Percentiles rank a stretch among this genome's conserved stretches.
Conservation (phyloP, 768 basidiomycete species). For the Termitomyces heimii region DNA sequence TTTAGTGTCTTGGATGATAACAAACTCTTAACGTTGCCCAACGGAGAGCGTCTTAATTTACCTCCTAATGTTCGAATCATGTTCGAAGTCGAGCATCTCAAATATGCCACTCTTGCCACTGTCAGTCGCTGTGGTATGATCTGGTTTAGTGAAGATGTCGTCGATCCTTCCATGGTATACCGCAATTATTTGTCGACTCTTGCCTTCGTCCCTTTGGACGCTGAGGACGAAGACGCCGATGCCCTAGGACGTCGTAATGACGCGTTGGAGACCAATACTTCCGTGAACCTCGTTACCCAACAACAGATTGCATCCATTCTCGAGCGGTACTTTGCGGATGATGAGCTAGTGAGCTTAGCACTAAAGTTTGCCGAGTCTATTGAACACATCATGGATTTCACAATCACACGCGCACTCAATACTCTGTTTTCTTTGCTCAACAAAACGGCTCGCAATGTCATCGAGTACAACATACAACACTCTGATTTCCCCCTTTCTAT, state of each 20-base stretch:
- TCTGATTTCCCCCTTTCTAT: conserved; percentile 85
- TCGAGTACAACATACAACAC: conserved; percentile 94
- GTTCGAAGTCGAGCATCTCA: conserved; percentile 98
- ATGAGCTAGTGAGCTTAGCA: conserved; percentile 76
- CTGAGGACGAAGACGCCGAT: conserved; percentile 83
- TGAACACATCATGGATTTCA: conserved; percentile 99
- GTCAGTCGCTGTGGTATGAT: conserved; percentile 99
- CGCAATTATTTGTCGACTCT: conserved; percentile 81
- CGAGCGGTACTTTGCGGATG: conserved; percentile 76
- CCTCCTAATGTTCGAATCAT: conserved; percentile 97
- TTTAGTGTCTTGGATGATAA: conserved; percentile 96
- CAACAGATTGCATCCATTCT: conserved; percentile 68
- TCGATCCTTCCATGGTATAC: conserved; percentile 89
- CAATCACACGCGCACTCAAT: conserved; percentile 82
- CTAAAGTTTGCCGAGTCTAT: conserved; percentile 77
- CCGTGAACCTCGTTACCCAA: conserved; percentile 67
- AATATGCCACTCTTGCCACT: conserved; percentile 94
- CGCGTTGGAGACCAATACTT: conserved; percentile 42
- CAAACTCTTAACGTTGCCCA: conserved; percentile 93
- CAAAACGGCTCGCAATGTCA: conserved; percentile 88
- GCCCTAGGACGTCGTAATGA: conserved; percentile 57
- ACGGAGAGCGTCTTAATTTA: conserved; percentile 95
- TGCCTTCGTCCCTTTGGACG: conserved; percentile 70
- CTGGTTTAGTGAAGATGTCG: conserved; percentile 98
- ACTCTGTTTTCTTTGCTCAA: conserved; percentile 97